Evolutionary conservation across 2,329 filamentous ascomycete genomes (phyloP), one percentile per base, ranked within the genome.

Genomic region (Parastagonospora avenae): DNA sequence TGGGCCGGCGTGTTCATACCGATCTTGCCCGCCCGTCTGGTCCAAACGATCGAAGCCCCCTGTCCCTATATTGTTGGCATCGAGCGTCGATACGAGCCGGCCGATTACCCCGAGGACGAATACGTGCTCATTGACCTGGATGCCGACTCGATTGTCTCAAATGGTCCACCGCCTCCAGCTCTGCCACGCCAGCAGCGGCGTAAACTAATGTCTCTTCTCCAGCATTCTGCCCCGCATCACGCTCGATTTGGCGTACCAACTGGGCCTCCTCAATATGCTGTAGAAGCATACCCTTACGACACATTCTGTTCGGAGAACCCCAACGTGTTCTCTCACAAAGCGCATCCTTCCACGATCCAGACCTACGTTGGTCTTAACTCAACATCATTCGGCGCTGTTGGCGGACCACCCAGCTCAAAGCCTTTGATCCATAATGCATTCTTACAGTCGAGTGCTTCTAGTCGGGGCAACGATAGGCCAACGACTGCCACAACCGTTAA

Each of bases 21-120:
- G 2, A 83, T 97, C 30, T 82, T 99, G 8, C 93, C 93, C 5
- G 90, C 91, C 8, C 86, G 93, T 31, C 79, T 99, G 16, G 82
- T 99, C 8, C 92, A 94, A 46, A 93, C 92, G 2, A 82, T 99
- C 14, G 94, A 97, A 64, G 93, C 93, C 1, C 93, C 93, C 2
- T 97, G 94, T 64, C 94, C 94, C 0, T 99, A 97, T 66, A 96
- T 99, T 60, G 91, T 97, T 37, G 94, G 94, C 42, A 91, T 99
- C 50, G 94, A 99, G 76, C 85, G 92, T 60, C 86, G 92, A 50
- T 97, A 97, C 70, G 91, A 95, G 63, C 85, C 85, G 50, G 84
- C 92, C 40, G 88, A 92, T 62, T 82, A 97, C 36, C 94, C 94
- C 0, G 91, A 96, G 6, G 94, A 97, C 64, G 94, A 97, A 68